phyloP scores from a whole-genome alignment of 2,329 filamentous ascomycete species.

The Hypocreales sp. region DNA sequence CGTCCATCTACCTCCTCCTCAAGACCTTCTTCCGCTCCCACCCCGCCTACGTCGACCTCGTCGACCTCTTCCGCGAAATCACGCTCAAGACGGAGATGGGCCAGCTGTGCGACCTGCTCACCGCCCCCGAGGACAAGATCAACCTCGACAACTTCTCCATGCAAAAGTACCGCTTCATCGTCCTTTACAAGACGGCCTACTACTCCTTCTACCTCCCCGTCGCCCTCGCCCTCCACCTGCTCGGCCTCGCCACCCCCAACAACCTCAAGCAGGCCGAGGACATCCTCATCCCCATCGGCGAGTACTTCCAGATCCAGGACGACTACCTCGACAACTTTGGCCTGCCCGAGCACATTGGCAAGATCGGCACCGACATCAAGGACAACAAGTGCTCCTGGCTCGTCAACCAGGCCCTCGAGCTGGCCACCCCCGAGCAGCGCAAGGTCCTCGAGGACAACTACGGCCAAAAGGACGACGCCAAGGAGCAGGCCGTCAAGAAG shows the following conservation, averaged over 20 bases:
- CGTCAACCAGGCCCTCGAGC: constrained; percentile 80
- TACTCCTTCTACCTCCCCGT: constrained; percentile 99
- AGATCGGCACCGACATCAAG: constrained; percentile 97
- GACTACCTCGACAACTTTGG: constrained; percentile 98
- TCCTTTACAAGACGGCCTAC: constrained; percentile 98
- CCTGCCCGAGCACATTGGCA: constrained; percentile 81
- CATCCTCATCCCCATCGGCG: constrained; percentile 90
- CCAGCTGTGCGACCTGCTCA: constrained; percentile 87
- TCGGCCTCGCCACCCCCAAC: constrained; percentile 68
- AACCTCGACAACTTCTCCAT: constrained; percentile 91
- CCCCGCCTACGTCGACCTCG: constrained; percentile 73
- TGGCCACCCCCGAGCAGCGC: constrained; percentile 72
- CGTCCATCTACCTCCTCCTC: constrained; percentile 76
- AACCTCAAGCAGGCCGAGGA: constrained; percentile 83
- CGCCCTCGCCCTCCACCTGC: constrained; percentile 73
- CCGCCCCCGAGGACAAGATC: constrained; percentile 84
- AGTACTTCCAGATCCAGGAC: constrained; percentile 99
- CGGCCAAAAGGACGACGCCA: constrained; percentile 71
- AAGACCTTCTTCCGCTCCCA: constrained; percentile 88
- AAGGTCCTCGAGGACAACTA: constrained; percentile 84
- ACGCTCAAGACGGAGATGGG: constrained; percentile 91
- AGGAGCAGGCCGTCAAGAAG: constrained; percentile 77
- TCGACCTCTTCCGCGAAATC: constrained; percentile 94
- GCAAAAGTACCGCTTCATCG: constrained; percentile 93
- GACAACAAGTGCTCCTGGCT: constrained; percentile 99